phyloP scores from a whole-genome alignment of 306 rosid genomes.

The Dalbergia cultrata region DNA sequence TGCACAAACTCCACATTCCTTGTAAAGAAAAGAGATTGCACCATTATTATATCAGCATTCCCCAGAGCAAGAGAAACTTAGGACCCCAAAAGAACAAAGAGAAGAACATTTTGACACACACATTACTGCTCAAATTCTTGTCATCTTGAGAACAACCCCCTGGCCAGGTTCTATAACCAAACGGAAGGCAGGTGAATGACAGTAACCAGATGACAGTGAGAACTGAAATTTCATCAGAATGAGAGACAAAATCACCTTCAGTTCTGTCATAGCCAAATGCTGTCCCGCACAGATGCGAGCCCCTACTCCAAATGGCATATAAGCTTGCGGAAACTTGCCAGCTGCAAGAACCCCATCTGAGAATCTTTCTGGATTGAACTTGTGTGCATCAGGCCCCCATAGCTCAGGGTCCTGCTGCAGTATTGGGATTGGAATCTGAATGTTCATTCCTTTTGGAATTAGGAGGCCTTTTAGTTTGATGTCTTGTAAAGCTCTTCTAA shows the following conservation, averaged over 20 bases:
- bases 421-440: slow-evolving; percentile 63
- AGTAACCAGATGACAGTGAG: slow-evolving; percentile 47
- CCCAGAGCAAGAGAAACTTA: background rate
- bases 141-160: slow-evolving; percentile 50
- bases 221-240: slow-evolving; percentile 49
- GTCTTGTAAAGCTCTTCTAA: slow-evolving; percentile 56
- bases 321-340: slow-evolving; percentile 61
- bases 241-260: slow-evolving; percentile 61
- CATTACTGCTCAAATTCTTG: slow-evolving; percentile 37
- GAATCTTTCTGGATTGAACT: slow-evolving; percentile 75
- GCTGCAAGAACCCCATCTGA: slow-evolving; percentile 62
- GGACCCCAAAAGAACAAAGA: background rate
- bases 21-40: background rate
- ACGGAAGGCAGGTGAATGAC: slow-evolving; percentile 46
- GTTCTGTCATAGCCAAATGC: slow-evolving; percentile 62
- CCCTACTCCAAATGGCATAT: slow-evolving; percentile 71
- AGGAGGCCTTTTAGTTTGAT: slow-evolving; percentile 52
- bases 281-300: slow-evolving; percentile 68
- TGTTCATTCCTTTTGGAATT: slow-evolving; percentile 67
- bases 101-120: background rate
- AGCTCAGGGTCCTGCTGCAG: slow-evolving; percentile 58
- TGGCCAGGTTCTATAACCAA: slow-evolving; percentile 52
- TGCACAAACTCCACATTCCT: background rate
- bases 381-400: slow-evolving; percentile 71
- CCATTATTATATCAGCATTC: background rate